Base-by-base conservation (phyloP, 768 basidiomycete species). In the Suillus hirtellus region DNA sequence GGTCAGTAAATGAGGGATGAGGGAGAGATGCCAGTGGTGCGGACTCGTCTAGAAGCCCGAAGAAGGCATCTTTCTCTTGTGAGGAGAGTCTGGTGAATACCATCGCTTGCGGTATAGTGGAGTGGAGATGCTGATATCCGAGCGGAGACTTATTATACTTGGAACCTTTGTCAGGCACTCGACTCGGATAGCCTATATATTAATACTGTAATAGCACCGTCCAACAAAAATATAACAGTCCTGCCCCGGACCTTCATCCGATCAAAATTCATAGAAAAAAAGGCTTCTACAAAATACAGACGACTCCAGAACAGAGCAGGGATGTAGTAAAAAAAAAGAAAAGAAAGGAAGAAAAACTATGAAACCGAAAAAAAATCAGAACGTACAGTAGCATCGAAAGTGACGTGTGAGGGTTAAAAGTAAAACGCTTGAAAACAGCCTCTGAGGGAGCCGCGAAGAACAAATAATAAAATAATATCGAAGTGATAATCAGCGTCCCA, bases 41-140 rank as follows among this genome's bases (percentile, higher is more conserved):
- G 67, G 64, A 92, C 92, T 93, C 92, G 72, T 93, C 92, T 42
- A 93, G 78, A 27, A 93, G 82, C 37, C 83, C 80, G 70, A 93
- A 93, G 75, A 93, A 93, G 15, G 92, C 91, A 61, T 89, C 84
- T 73, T 93, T 93, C 74, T 93, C 92, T 66, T 86, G 77, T 59
- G 76, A 64, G 21, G 84, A 78, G 53, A 93, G 82, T 67, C 83
- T 88, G 61, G 89, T 72, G 70, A 93, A 93, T 47, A 88, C 89
- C 90, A 92, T 92, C 52, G 65, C 44, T 11, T 47, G 46, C 1
- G 21, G 37, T 14, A 15, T 15, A 14, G 35, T 1, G n/a, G 21
- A 61, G 24, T n/a, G 53, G 24, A 56, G 21, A 21, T 47, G 44
- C n/a, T 35, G 9, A 35, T 35, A 35, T 35, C 21, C 10, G 3